Conservation (phyloP, 2,329 filamentous ascomycete genomes). For the Leptoxyphium fumago region DNA sequence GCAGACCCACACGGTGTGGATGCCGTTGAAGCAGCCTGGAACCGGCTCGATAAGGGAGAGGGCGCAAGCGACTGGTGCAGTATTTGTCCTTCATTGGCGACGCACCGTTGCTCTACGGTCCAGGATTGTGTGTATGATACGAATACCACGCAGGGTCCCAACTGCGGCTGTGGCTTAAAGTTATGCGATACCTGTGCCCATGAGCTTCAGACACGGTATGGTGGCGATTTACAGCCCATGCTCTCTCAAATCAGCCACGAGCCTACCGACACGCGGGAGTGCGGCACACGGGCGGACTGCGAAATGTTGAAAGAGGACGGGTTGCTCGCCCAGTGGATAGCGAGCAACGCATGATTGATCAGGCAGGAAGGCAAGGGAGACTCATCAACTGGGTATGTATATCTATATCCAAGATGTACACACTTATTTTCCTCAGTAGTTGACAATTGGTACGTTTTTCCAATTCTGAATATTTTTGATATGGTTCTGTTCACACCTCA, state of each 20-base stretch:
- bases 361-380: no score
- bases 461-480: no score
- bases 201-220: constrained; percentile 7
- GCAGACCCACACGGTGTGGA: constrained; percentile 2
- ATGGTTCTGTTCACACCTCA: background rate
- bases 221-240: constrained; percentile 13
- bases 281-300: constrained; percentile 20
- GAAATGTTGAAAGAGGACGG: constrained; percentile 20
- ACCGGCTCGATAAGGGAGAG: constrained; percentile 3
- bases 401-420: no score
- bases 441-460: no score
- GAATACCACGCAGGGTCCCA: background rate
- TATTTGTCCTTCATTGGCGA: constrained; percentile 26
- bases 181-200: constrained; percentile 18
- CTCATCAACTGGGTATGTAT: no score
- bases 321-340: constrained; percentile 8
- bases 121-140: constrained; percentile 1
- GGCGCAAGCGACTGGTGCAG: constrained; percentile 23
- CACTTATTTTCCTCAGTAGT: no score
- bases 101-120: constrained; percentile 19
- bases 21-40: constrained; percentile 15
- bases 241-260: constrained; percentile 7
- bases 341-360: no score
- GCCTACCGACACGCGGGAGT: constrained; percentile 4
- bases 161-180: constrained; percentile 17